These are phyloP conservation scores for Acacia acuminata DNA, from an alignment of 306 rosid genomes.

Conservation along the genomic window DNA sequence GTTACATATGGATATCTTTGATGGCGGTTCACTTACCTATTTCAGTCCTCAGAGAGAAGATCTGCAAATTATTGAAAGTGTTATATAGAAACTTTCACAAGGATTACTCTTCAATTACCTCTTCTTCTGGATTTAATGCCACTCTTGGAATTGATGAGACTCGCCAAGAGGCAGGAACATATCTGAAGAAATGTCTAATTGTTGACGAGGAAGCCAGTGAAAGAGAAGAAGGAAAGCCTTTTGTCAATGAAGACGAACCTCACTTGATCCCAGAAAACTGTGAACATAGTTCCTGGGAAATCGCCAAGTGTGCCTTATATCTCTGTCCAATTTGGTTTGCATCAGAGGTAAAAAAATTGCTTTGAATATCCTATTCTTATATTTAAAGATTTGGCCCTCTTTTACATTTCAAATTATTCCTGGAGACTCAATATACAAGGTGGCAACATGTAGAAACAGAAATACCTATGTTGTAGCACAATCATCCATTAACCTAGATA, in stretches of 20 bases:
- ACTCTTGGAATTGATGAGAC: slow-evolving; percentile 41
- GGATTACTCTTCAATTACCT: not conserved
- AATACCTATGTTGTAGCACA: not conserved
- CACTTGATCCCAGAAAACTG: slow-evolving; percentile 33
- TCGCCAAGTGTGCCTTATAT: slow-evolving; percentile 56
- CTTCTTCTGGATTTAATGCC: slow-evolving; percentile 23
- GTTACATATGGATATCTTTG: slow-evolving; percentile 68
- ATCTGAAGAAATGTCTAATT: slow-evolving; percentile 34
- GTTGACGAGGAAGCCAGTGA: slow-evolving; percentile 47
- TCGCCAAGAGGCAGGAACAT: slow-evolving; percentile 26
- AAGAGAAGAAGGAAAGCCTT: slow-evolving; percentile 56
- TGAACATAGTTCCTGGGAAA: slow-evolving; percentile 50
- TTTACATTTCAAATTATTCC: not conserved
- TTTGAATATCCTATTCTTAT: not conserved
- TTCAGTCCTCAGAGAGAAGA: slow-evolving; percentile 54
- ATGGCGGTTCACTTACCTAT: slow-evolving; percentile 62
- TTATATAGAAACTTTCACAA: slow-evolving; percentile 27
- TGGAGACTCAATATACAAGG: not conserved
- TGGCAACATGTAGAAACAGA: not conserved
- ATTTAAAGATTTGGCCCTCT: not conserved
- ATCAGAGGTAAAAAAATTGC: slow-evolving; percentile 57
- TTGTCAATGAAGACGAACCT: slow-evolving; percentile 36
- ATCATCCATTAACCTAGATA: not conserved
- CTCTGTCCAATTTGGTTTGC: slow-evolving; percentile 76
- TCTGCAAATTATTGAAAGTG: slow-evolving; percentile 35